Conservation (phyloP, 2,329 filamentous ascomycete genomes). For the Neofusicoccum parvum region DNA sequence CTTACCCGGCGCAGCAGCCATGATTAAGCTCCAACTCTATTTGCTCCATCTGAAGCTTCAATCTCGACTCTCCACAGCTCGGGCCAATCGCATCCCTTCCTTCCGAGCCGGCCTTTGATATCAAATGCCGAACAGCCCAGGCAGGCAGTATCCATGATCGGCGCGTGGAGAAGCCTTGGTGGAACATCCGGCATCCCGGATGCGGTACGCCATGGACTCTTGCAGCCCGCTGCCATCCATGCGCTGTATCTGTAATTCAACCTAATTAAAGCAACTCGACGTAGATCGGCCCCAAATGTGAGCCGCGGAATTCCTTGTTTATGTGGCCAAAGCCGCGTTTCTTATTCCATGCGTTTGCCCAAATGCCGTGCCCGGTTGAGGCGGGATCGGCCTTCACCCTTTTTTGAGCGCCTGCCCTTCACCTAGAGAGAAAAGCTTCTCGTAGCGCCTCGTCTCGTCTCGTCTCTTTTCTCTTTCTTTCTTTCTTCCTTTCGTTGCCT, state of each 20-base stretch:
- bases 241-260: not conserved
- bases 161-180: conserved; percentile 6
- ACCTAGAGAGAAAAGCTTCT: not conserved
- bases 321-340: not conserved
- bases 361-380: not conserved
- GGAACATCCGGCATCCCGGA: conserved; percentile 1
- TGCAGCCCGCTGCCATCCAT: conserved; percentile 6
- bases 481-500: not conserved
- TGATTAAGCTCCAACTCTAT: conserved; percentile 16
- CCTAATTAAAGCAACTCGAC: conserved; percentile 3
- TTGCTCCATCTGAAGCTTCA: conserved; percentile 1
- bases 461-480: not conserved
- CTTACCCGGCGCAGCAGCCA: not conserved
- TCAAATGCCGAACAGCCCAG: not conserved
- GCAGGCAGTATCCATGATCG: not conserved
- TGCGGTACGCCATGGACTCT: conserved; percentile 1
- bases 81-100: not conserved
- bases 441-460: not conserved
- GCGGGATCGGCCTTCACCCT: not conserved
- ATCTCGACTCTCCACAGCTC: not conserved
- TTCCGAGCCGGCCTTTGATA: not conserved
- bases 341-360: not conserved
- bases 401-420: not conserved
- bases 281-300: not conserved
- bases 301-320: not conserved